A percentile compares a stretch with the other conserved stretches of the same genome.
Evolutionary conservation across 225 moss, liverwort and hornwort species (phyloP).

Genomic region (Polytrichum formosum): DNA sequence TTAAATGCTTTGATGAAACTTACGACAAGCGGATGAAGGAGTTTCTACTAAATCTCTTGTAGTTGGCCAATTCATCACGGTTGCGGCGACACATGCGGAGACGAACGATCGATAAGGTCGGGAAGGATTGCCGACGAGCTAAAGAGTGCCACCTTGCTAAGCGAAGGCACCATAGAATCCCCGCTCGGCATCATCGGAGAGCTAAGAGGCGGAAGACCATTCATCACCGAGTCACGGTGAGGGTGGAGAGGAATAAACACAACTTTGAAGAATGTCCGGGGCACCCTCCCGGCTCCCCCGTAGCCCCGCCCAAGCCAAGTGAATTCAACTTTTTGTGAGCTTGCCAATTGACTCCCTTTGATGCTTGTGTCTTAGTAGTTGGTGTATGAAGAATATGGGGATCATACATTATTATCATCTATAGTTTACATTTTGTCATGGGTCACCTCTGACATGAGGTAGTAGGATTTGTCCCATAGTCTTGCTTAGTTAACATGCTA

Average conservation of each 20-base stretch:
- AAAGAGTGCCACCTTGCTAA: too few species aligned
- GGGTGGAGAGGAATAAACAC: slow-evolving; percentile 11
- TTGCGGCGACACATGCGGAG: slow-evolving; percentile 23
- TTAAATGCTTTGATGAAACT: too few species aligned
- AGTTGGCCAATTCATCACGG: slow-evolving; percentile 11
- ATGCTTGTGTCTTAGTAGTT: too few species aligned
- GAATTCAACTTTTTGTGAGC: neutral
- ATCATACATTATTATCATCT: too few species aligned
- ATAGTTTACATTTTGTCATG: too few species aligned
- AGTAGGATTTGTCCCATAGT: too few species aligned
- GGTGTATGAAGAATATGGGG: too few species aligned
- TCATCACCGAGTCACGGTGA: slow-evolving; percentile 18
- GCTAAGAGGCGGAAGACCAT: slow-evolving; percentile 11
- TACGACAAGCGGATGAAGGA: too few species aligned
- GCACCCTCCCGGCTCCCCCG: slow-evolving; percentile 13
- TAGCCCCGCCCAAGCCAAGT: neutral
- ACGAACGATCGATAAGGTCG: neutral
- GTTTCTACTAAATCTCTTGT: neutral
- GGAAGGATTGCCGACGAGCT: too few species aligned
- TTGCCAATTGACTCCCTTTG: too few species aligned
- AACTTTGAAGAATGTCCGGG: slow-evolving; percentile 13
- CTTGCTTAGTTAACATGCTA: too few species aligned
- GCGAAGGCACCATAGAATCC: neutral
- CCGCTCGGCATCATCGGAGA: neutral
- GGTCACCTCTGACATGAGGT: too few species aligned